Base-by-base conservation (phyloP, 306 rosid genomes). In the Acacia confusa region DNA sequence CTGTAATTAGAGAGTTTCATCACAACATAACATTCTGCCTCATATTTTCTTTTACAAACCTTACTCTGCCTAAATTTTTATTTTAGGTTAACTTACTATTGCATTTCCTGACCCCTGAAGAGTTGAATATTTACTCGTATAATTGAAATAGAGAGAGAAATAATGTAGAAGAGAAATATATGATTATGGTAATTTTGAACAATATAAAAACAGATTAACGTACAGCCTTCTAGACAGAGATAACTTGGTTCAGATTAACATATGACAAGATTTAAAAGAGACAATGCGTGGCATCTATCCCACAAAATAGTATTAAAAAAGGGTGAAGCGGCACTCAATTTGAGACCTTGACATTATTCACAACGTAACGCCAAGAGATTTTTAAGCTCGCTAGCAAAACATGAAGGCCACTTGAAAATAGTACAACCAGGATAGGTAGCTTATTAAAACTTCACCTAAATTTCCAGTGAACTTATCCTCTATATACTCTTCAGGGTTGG, bases 381-480 rank as follows among this genome's bases (percentile, higher is more conserved):
- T 19, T 34, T 4, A 24, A 8, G 14, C 7, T 11, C 3, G 6
- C n/a, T 15, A 15, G 52, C 71, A 77, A 75, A 79, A 70, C 70
- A 84, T 22, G 3, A 48, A 64, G 7, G 57, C 30, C 25, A 47
- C 41, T 4, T 17, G 20, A 74, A 74, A 61, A 63, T 44, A 55
- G 50, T 67, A 40, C 32, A 30, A 79, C 50, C 40, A 1, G 43
- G 30, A 72, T 40, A 70, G 28, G 78, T 85, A 87, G 88, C 90
- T 82, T 76, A 87, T 87, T 64, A 87, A 85, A 76, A 87, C 83
- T 68, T 87, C 90, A 77, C 90, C 90, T 28, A 87, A 74, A 64
- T 87, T 85, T 83, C 90, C 90, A 50, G 90, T 87, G 20, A 82
- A 85, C 17, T 85, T 83, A 17, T 88, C 90, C 67, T 87, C 90